Conservation (phyloP, 2,329 filamentous ascomycete species). For the Talaromyces pinophilus region DNA sequence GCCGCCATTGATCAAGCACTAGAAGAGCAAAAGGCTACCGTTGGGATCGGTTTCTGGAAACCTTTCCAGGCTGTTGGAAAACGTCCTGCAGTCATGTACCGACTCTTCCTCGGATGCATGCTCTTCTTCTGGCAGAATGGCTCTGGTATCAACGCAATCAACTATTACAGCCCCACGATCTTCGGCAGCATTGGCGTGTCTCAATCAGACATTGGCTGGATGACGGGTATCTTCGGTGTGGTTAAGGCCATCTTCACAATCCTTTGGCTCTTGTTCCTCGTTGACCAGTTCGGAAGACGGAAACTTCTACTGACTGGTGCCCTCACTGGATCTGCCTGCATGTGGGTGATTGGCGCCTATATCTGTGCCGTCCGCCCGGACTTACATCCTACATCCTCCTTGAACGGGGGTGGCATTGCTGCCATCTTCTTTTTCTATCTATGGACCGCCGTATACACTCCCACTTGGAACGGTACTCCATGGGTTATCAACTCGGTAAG, state of each 20-base stretch:
- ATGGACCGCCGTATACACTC: neutral
- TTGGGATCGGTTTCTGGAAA: conserved; percentile 49
- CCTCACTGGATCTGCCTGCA: conserved; percentile 55
- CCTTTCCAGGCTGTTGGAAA: conserved; percentile 39
- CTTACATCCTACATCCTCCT: conserved; percentile 26
- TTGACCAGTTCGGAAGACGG: conserved; percentile 64
- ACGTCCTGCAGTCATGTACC: neutral
- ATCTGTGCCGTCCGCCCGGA: conserved; percentile 40
- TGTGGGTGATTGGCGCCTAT: conserved; percentile 43
- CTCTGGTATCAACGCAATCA: conserved; percentile 17
- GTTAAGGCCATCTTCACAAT: conserved; percentile 56
- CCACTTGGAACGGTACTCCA: neutral
- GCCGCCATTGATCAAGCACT: conserved; percentile 53
- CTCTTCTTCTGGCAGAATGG: conserved; percentile 56
- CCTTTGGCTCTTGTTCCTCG: conserved; percentile 68
- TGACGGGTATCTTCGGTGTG: neutral
- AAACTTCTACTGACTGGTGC: conserved; percentile 67
- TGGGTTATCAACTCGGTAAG: neutral
- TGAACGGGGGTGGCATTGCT: neutral
- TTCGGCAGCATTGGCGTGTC: conserved; percentile 66
- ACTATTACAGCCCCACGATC: conserved; percentile 55
- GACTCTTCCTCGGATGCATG: conserved; percentile 67
- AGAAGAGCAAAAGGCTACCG: conserved; percentile 45
- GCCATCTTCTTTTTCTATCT: neutral
- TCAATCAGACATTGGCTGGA: neutral